Base-by-base conservation (phyloP, 2,329 filamentous ascomycete species). In the Didymella pomorum region DNA sequence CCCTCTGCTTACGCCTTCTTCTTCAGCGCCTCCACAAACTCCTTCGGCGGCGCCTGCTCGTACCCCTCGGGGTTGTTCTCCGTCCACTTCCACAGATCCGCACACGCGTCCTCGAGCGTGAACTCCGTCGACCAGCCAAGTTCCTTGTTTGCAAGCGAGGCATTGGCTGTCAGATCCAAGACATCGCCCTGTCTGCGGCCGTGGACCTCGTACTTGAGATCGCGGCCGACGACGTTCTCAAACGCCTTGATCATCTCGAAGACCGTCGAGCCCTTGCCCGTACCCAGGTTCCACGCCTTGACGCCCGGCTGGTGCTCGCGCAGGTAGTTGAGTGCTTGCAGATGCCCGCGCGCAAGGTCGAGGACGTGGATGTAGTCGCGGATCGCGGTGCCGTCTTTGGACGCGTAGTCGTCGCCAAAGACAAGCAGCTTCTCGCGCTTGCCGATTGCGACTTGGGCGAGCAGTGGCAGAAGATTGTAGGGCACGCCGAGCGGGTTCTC, bases 181-280 rank as follows among this genome's bases (percentile, higher is more conserved):
- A 99, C 95, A 73, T 99, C 95, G 53, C 95, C 95, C 37, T 88
- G 87, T 72, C 95, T 85, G 71, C 95, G 88, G 39, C 85, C 87
- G 9, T 89, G 91, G 58, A 98, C 90, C 76, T 97, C 85, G 81
- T 98, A 98, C 35, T 90, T 86, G 25, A 99, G 84, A 56, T 95
- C 87, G 49, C 88, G 89, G 62, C 95, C 95, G 21, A 97, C 93
- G 18, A 92, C 92, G 49, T 86, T 80, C 80, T 88, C 91, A 82
- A 99, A 99, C 52, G 95, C 93, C 68, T 94, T 92, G 85, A 99
- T 89, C 83, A 99, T 99, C 77, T 99, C 93, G 75, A 93, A 95
- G 56, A 99, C 95, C 21, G 95, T 99, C 79, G 90, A 96, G 68
- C 95, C 95, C 69, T 90, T 92, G 61, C 95, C 95, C 0, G 93